Evolutionary conservation across 345 rosid species (phyloP).

Genomic region (Hibiscus trionum): DNA sequence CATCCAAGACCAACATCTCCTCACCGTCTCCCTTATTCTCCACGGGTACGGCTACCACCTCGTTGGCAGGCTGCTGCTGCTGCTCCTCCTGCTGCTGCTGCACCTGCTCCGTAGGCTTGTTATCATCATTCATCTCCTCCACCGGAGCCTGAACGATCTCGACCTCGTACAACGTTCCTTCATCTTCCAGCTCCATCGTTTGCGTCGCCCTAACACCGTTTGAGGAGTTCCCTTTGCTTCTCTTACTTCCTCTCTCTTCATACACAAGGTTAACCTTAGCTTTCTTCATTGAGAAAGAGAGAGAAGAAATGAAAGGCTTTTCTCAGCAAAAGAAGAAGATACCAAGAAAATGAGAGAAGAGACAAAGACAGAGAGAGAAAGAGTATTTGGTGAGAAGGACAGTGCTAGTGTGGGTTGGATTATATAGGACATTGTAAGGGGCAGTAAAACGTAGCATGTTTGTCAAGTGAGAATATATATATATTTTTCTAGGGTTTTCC

Average conservation of each 20-base stretch:
- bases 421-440: neutral
- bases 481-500: neutral
- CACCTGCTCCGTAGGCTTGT: neutral
- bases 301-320: neutral
- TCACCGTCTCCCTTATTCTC: neutral
- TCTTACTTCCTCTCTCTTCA: constrained; percentile 10
- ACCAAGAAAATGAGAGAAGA: neutral
- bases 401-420: neutral
- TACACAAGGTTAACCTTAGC: constrained; percentile 17
- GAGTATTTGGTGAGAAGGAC: neutral
- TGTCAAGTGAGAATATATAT: neutral
- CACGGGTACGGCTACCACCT: neutral
- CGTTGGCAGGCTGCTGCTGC: neutral
- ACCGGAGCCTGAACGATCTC: neutral
- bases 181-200: neutral
- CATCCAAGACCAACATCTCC: neutral
- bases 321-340: neutral
- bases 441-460: neutral
- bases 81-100: neutral
- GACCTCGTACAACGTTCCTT: neutral
- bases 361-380: neutral
- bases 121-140: neutral
- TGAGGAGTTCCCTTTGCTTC: neutral
- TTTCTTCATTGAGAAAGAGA: constrained; percentile 16
- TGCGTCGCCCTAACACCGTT: constrained; percentile 8